A percentile compares a stretch with the other conserved stretches of the same genome.
These are phyloP conservation scores for Podospora sp. DNA, from an alignment of 495 filamentous ascomycete species.

Conservation along the genomic window DNA sequence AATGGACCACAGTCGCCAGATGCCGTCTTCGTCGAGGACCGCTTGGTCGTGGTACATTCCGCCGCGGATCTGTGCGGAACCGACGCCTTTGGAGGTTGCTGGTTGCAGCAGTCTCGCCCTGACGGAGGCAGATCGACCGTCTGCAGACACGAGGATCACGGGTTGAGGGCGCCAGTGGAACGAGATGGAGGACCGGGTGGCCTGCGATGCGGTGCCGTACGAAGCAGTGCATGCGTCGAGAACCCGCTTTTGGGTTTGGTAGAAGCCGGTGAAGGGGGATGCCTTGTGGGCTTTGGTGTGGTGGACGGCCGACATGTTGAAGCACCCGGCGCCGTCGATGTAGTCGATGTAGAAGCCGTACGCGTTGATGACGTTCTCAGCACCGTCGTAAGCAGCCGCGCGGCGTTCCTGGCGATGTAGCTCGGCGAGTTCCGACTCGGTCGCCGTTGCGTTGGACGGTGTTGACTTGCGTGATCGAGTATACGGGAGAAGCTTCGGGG, in stretches of 20 bases:
- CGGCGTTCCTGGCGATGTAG: constrained; percentile 16
- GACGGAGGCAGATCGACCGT: constrained; percentile 21
- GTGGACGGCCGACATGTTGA: constrained; percentile 20
- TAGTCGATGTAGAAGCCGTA: constrained; percentile 25
- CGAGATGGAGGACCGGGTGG: constrained; percentile 7
- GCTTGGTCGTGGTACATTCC: constrained; percentile 29
- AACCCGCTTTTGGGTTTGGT: constrained; percentile 20
- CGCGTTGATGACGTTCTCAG: constrained; percentile 20
- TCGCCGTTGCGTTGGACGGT: neutral
- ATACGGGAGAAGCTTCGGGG: neutral
- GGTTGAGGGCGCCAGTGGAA: constrained; percentile 28
- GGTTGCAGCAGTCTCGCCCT: constrained; percentile 21
- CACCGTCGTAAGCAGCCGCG: constrained; percentile 25
- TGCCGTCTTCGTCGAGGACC: constrained; percentile 19
- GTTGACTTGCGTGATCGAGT: neutral
- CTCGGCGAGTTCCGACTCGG: constrained; percentile 4
- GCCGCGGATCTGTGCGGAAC: neutral
- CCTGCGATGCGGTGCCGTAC: constrained; percentile 20
- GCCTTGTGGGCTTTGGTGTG: constrained; percentile 15
- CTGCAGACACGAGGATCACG: constrained; percentile 21
- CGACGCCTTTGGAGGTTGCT: neutral
- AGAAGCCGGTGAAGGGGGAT: constrained; percentile 23
- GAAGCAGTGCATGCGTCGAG: constrained; percentile 15
- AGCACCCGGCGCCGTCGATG: constrained; percentile 26
- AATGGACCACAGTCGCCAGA: constrained; percentile 21